phyloP scores from a whole-genome alignment of 352 stramenopile species.

The Pythium insidiosum region DNA sequence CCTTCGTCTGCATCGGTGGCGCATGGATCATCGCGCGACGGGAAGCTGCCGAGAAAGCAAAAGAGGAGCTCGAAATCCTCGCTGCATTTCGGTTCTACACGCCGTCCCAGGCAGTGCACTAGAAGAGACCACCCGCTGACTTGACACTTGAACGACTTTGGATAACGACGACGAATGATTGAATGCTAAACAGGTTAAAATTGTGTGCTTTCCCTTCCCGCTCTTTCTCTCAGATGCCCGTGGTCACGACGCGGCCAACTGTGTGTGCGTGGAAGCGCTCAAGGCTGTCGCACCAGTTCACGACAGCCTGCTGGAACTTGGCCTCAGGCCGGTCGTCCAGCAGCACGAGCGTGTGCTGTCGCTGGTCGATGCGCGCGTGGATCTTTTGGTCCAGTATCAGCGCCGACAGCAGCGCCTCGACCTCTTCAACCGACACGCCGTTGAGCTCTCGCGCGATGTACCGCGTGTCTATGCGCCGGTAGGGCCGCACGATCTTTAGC shows the following conservation, averaged over 20 bases:
- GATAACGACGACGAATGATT: no score
- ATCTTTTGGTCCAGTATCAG: slow-evolving; percentile 92
- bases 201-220: slow-evolving; percentile 1
- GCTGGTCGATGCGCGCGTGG: slow-evolving; percentile 90
- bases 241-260: slow-evolving; percentile 40
- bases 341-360: slow-evolving; percentile 69
- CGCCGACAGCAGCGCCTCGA: slow-evolving; percentile 89
- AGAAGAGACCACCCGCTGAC: not conserved
- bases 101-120: not conserved
- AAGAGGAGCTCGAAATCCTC: slow-evolving; percentile 53
- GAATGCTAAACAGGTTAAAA: no score
- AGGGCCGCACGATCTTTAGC: slow-evolving; percentile 91
- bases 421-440: slow-evolving; percentile 82
- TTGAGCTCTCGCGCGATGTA: slow-evolving; percentile 93
- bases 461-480: slow-evolving; percentile 87
- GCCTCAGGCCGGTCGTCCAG: slow-evolving; percentile 51
- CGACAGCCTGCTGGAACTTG: slow-evolving; percentile 62
- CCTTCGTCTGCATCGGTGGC: slow-evolving; percentile 57
- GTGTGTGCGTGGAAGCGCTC: slow-evolving; percentile 67
- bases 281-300: slow-evolving; percentile 58
- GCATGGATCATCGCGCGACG: slow-evolving; percentile 39
- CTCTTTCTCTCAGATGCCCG: slow-evolving; percentile 20
- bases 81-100: slow-evolving; percentile 3
- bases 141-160: no score
- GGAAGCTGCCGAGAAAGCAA: slow-evolving; percentile 41